Conservation (phyloP, 768 basidiomycete species). For the Serpula lacrymans region DNA sequence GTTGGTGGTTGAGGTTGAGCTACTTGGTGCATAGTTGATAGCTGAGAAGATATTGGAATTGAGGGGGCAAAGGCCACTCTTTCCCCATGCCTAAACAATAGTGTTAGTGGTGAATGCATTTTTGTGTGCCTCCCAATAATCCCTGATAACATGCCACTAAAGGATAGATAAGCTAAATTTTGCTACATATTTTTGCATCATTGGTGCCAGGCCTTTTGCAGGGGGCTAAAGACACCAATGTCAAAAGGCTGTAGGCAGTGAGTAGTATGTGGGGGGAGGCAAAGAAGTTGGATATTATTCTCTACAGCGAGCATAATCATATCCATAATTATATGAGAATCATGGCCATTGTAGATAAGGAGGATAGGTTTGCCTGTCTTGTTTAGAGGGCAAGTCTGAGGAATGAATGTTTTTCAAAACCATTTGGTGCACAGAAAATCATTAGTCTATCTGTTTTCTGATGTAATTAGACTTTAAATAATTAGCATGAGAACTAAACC, state of each 20-base stretch:
- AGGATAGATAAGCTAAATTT: too few species aligned
- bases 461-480: too few species aligned
- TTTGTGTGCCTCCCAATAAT: conserved; percentile 22
- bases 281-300: conserved; percentile 29
- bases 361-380: conserved; percentile 28
- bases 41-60: conserved; percentile 22
- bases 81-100: conserved; percentile 19
- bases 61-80: conserved; percentile 24
- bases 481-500: too few species aligned
- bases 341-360: conserved; percentile 44
- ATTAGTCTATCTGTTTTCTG: conserved; percentile 42
- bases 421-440: conserved; percentile 32
- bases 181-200: conserved; percentile 18
- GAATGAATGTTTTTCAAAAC: conserved; percentile 38
- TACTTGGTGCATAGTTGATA: conserved; percentile 23
- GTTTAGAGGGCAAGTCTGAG: conserved; percentile 25
- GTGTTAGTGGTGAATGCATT: conserved; percentile 10
- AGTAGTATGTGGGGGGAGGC: conserved; percentile 39
- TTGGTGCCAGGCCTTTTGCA: conserved; percentile 25
- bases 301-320: conserved; percentile 24
- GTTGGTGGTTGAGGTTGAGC: conserved; percentile 10
- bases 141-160: conserved; percentile 23
- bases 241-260: conserved; percentile 42
- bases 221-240: conserved; percentile 36
- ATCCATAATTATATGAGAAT: conserved; percentile 31